Base-by-base conservation (phyloP, 2,329 filamentous ascomycete genomes). In the Colletotrichum spaethianum region DNA sequence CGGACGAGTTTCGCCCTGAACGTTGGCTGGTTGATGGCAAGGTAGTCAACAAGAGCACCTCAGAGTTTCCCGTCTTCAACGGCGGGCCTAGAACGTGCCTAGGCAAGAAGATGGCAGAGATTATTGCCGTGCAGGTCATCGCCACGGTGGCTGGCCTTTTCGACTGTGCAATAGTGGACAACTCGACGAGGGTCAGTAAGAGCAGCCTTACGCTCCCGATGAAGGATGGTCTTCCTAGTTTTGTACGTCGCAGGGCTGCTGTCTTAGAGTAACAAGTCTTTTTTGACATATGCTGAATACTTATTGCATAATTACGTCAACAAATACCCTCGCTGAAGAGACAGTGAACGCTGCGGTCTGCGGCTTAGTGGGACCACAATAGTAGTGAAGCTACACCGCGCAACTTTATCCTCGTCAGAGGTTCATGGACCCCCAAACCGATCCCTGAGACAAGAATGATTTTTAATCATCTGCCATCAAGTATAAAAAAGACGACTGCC, bases 31-130 rank as follows among this genome's bases (percentile, higher is more conserved):
- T 68, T 4, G 83, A 81, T 0, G 83, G 80, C 38, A 74, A 87
- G 3, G 77, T 87, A 26, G 20, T 79, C 76, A 38, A 87, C 40
- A 76, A 85, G 70, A 84, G 83, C 63, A 82, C 87, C 2, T 85
- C 84, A 20, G 90, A 91, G 78, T 92, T 88, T 74, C 90, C 88
- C 1, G 90, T 92, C 3, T 92, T 92, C 78, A 91, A 92, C 75
- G 90, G 90, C 23, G 90, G 90, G 0, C 82, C 88, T n/a, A 83
- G 90, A 46, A 84, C 84, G 3, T 92, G 90, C 73, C 79, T 92
- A 44, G 90, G 90, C 3, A 90, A 89, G 82, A 88, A 86, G 75
- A 92, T 92, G 90, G 90, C 91, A 4, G 90, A 92, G 79, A 74
- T 86, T 7, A 84, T 92, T 52, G 89, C 86, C 6, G 85, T 87